These are phyloP conservation scores for Claviceps maximensis DNA, from an alignment of 2,329 filamentous ascomycete genomes.

Conservation along the genomic window DNA sequence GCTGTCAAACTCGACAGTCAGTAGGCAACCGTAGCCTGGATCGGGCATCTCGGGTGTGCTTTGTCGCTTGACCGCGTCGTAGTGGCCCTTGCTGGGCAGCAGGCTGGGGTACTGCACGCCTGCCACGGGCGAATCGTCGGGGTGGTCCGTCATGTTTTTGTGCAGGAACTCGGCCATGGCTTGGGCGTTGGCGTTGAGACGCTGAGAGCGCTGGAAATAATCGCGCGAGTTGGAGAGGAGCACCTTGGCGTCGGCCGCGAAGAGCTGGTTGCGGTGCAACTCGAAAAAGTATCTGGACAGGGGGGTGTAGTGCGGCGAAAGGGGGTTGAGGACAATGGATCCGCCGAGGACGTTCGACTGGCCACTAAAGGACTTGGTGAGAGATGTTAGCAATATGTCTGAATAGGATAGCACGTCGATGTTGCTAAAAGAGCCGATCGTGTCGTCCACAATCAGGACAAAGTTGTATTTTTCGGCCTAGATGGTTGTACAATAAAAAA, in stretches of 20 bases:
- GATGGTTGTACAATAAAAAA: neutral
- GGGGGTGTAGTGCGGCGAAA: constrained; percentile 25
- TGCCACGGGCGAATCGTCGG: constrained; percentile 20
- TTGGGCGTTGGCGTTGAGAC: constrained; percentile 31
- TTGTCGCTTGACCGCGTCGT: constrained; percentile 23
- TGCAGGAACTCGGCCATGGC: constrained; percentile 27
- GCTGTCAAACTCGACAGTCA: constrained; percentile 37
- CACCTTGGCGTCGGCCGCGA: constrained; percentile 29
- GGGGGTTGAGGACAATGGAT: constrained; percentile 35
- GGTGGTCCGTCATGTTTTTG: constrained; percentile 11
- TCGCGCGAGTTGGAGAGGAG: constrained; percentile 32
- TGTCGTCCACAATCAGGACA: constrained; percentile 35
- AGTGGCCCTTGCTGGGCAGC: constrained; percentile 18
- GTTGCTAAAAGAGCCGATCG: constrained; percentile 33
- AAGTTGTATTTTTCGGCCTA: constrained; percentile 30
- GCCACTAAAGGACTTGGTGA: constrained; percentile 48
- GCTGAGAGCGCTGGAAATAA: constrained; percentile 25
- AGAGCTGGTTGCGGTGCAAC: constrained; percentile 31
- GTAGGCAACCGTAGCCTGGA: constrained; percentile 42
- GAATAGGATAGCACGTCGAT: constrained; percentile 34
- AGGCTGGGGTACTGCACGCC: constrained; percentile 32
- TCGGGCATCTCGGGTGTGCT: constrained; percentile 29
- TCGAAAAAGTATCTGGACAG: constrained; percentile 20
- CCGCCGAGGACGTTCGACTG: constrained; percentile 41
- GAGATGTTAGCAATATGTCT: constrained; percentile 36